Conservation (phyloP, 2,329 filamentous ascomycete genomes). For the Chaetomium strumarium region DNA sequence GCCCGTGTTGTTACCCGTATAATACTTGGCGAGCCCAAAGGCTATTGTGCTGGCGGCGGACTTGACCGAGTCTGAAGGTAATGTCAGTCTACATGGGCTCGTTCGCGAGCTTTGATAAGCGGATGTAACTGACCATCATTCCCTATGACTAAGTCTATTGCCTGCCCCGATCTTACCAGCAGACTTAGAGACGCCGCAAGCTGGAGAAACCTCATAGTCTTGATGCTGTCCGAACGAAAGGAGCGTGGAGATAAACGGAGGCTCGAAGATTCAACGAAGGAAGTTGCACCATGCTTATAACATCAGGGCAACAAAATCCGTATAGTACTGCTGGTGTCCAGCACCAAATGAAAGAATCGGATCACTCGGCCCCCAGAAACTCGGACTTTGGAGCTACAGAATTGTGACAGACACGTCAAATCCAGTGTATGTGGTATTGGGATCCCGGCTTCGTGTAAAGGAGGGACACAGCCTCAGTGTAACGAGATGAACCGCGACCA, state of each 20-base stretch:
- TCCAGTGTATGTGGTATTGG: too few relatives aligned
- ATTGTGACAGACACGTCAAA: too few relatives aligned
- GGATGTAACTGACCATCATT: conserved; percentile 20
- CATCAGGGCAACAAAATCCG: neutral
- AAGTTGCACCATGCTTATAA: neutral
- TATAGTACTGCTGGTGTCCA: neutral
- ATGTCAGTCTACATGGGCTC: conserved; percentile 4
- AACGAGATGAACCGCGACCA: neutral
- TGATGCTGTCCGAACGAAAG: neutral
- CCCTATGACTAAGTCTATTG: conserved; percentile 21
- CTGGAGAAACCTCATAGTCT: conserved; percentile 11
- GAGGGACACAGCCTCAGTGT: conserved; percentile 12
- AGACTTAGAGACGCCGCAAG: conserved; percentile 3
- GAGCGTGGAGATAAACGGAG: neutral
- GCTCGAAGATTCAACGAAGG: neutral
- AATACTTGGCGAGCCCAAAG: conserved; percentile 43
- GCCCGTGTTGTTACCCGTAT: conserved; percentile 54
- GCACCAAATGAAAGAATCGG: neutral
- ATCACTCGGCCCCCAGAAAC: too few relatives aligned
- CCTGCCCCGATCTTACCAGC: conserved; percentile 5
- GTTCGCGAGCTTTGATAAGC: neutral
- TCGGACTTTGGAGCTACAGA: too few relatives aligned
- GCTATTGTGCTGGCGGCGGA: conserved; percentile 43
- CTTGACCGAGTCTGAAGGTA: conserved; percentile 44
- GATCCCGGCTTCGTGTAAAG: neutral